Conservation (phyloP, 2,329 filamentous ascomycete species). For the Lachnellula hyalina region DNA sequence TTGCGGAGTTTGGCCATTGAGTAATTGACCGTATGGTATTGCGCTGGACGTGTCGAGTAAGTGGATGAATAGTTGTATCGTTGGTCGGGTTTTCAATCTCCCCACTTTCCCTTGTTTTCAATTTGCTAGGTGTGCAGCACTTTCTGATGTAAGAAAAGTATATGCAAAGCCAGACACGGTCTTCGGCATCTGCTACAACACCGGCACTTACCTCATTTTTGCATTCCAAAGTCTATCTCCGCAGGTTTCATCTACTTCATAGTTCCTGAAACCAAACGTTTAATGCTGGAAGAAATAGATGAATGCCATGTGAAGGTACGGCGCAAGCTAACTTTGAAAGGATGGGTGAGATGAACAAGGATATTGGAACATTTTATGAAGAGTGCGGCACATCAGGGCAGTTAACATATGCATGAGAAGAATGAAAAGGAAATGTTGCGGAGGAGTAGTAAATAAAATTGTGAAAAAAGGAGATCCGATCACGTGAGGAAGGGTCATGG, state of each 20-base stretch:
- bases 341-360: conserved; percentile 67
- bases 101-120: background rate
- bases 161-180: conserved; percentile 68
- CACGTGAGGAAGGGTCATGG: too few species aligned
- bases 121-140: too few species aligned
- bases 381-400: background rate
- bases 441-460: conserved; percentile 3
- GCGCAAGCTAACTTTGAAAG: conserved; percentile 62
- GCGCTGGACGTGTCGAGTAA: conserved; percentile 58
- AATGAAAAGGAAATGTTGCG: background rate
- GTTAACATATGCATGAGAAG: background rate
- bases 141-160: background rate
- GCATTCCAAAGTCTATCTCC: conserved; percentile 55
- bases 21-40: conserved; percentile 64
- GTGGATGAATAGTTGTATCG: conserved; percentile 58
- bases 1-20: conserved; percentile 72
- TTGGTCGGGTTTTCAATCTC: conserved; percentile 53
- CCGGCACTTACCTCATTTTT: conserved; percentile 64
- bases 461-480: background rate
- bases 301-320: conserved; percentile 60
- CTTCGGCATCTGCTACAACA: conserved; percentile 49
- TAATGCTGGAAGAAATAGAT: conserved; percentile 46
- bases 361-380: conserved; percentile 43
- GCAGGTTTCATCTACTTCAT: conserved; percentile 48
- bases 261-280: conserved; percentile 49